These are phyloP conservation scores for Isatis lusitanica DNA, from an alignment of 441 rosid genomes.

Conservation along the genomic window DNA sequence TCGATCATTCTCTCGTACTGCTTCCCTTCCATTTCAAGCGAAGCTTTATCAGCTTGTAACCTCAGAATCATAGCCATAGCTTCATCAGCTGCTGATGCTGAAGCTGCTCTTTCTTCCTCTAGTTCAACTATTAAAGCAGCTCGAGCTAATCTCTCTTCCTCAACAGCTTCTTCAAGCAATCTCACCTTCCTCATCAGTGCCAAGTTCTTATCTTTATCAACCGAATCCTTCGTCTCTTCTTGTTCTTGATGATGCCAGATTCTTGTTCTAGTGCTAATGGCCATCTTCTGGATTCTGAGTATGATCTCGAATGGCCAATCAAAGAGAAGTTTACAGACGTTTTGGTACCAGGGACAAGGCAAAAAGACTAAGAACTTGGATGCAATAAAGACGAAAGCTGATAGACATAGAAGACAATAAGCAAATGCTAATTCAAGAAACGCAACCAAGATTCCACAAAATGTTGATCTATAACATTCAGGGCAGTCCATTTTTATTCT, in stretches of 20 bases:
- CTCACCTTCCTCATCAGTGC: slow-evolving; percentile 40
- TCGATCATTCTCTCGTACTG: slow-evolving; percentile 67
- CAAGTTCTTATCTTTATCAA: slow-evolving; percentile 32
- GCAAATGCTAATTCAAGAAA: slow-evolving; percentile 55
- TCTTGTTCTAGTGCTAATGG: slow-evolving; percentile 21
- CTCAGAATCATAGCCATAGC: slow-evolving; percentile 76
- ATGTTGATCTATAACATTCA: slow-evolving; percentile 40
- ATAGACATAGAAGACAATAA: slow-evolving; percentile 49
- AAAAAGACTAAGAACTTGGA: slow-evolving; percentile 38
- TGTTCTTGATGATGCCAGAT: slow-evolving; percentile 33
- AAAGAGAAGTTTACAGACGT: slow-evolving; percentile 43
- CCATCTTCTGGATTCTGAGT: slow-evolving; percentile 31
- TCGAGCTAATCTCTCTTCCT: slow-evolving; percentile 42
- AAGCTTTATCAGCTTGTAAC: slow-evolving; percentile 64
- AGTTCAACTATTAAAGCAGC: slow-evolving; percentile 48
- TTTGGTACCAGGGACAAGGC: slow-evolving; percentile 48
- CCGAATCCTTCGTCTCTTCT: slow-evolving; percentile 30
- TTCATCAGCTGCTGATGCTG: slow-evolving; percentile 69
- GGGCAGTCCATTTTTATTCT: slow-evolving; percentile 37
- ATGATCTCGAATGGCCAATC: slow-evolving; percentile 50
- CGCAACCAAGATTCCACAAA: slow-evolving; percentile 40
- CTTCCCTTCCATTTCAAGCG: slow-evolving; percentile 61
- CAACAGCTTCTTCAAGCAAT: slow-evolving; percentile 52
- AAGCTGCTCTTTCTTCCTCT: slow-evolving; percentile 69
- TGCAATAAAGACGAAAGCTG: slow-evolving; percentile 39